Percentiles rank a stretch among this genome's conserved stretches.
Evolutionary conservation across 495 filamentous ascomycete species (phyloP).

Genomic region (Hypoxylon subgilvum): DNA sequence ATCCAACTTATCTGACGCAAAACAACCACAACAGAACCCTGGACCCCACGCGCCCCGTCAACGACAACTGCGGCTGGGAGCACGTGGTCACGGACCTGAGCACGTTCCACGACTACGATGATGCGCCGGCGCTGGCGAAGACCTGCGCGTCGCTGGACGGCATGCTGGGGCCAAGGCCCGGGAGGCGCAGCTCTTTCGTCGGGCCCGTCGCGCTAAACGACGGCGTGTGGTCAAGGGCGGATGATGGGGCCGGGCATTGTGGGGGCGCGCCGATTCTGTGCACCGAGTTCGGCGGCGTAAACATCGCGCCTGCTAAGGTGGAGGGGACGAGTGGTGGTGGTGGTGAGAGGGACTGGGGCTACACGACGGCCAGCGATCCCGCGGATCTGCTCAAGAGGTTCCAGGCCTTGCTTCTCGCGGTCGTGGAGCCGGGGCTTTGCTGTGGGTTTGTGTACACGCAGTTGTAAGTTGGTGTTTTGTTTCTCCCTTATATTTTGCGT

Average conservation of each 20-base stretch:
- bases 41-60: conserved; percentile 63
- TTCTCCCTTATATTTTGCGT: not conserved
- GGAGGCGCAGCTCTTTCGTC: conserved; percentile 56
- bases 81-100: conserved; percentile 63
- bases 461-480: conserved; percentile 43
- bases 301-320: conserved; percentile 56
- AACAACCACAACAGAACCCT: conserved; percentile 46
- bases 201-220: conserved; percentile 43
- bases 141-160: conserved; percentile 53
- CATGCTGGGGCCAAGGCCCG: conserved; percentile 54
- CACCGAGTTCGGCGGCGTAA: conserved; percentile 66
- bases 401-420: conserved; percentile 38
- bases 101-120: conserved; percentile 67
- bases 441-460: conserved; percentile 47
- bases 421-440: conserved; percentile 32
- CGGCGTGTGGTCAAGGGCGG: conserved; percentile 37
- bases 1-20: not conserved
- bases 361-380: conserved; percentile 44
- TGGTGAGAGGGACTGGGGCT: conserved; percentile 44
- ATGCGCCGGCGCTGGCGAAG: conserved; percentile 53
- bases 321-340: conserved; percentile 21
- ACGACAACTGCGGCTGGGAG: conserved; percentile 71
- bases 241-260: conserved; percentile 52
- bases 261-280: conserved; percentile 62
- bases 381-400: conserved; percentile 41